Conservation (phyloP, 1,284 basidiomycete species). For the Gymnopus androsaceus region DNA sequence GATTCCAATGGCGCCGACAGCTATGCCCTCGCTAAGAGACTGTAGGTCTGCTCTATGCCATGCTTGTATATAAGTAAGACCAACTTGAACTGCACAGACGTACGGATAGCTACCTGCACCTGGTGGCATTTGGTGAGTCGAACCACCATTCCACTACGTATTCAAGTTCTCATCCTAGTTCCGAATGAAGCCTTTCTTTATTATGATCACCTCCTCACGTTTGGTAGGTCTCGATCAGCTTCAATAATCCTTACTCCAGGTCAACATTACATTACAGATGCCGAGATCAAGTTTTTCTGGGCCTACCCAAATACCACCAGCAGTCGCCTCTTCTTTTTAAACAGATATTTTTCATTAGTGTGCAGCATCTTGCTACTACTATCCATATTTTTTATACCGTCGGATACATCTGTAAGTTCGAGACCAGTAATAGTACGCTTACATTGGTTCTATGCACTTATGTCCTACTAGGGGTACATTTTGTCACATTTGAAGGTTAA, state of each 20-base stretch:
- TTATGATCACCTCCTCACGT: constrained; percentile 2
- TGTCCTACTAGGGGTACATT: background rate
- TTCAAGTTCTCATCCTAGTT: too few relatives aligned
- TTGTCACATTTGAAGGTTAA: background rate
- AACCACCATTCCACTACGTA: too few relatives aligned
- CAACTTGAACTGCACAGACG: background rate
- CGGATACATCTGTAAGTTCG: background rate
- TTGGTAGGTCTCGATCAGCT: background rate
- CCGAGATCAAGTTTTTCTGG: background rate
- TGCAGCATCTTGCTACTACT: constrained; percentile 2
- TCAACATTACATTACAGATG: background rate
- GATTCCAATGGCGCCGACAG: background rate
- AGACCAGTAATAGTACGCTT: too few relatives aligned
- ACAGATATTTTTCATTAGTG: constrained; percentile 4
- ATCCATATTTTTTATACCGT: constrained; percentile 2
- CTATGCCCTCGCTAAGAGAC: background rate
- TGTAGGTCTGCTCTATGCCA: background rate
- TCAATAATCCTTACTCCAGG: background rate
- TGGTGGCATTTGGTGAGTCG: background rate
- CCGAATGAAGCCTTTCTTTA: background rate
- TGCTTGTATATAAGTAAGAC: background rate
- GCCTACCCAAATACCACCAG: background rate
- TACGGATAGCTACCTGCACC: constrained; percentile 1
- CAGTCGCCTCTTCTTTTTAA: background rate
- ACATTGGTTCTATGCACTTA: background rate